These are phyloP conservation scores for Candida silvicultrix DNA, from an alignment of 805 yeast genomes.

Conservation along the genomic window DNA sequence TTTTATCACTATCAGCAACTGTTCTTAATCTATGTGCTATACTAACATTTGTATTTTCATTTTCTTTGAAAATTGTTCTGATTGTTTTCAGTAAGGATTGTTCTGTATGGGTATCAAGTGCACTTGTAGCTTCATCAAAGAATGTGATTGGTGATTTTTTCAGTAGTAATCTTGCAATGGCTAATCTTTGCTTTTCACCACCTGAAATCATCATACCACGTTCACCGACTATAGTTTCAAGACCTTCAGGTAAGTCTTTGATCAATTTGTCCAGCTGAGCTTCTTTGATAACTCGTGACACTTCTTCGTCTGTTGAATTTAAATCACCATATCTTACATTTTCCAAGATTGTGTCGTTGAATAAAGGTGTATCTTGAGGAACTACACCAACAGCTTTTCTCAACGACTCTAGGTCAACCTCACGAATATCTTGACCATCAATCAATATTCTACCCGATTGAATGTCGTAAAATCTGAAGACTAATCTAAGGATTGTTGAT, in stretches of 20 bases:
- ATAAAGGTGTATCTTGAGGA: slow-evolving; percentile 95
- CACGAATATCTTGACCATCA: slow-evolving; percentile 83
- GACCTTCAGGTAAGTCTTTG: slow-evolving; percentile 73
- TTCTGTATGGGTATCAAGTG: slow-evolving; percentile 95
- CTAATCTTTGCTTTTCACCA: slow-evolving; percentile 96
- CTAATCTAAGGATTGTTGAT: slow-evolving; percentile 77
- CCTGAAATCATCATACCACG: slow-evolving; percentile 99
- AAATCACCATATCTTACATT: slow-evolving; percentile 84
- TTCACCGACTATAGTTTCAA: slow-evolving; percentile 87
- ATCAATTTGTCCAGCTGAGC: slow-evolving; percentile 67
- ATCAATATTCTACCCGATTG: slow-evolving; percentile 68
- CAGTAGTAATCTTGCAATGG: slow-evolving; percentile 84
- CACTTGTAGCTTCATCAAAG: slow-evolving; percentile 96
- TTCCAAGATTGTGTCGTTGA: slow-evolving; percentile 84
- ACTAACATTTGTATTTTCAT: slow-evolving; percentile 68
- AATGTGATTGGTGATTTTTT: slow-evolving; percentile 86
- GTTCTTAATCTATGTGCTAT: slow-evolving; percentile 94
- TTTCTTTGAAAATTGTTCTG: slow-evolving; percentile 51
- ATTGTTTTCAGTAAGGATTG: slow-evolving; percentile 76
- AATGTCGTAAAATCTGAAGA: slow-evolving; percentile 88
- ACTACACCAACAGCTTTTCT: slow-evolving; percentile 81
- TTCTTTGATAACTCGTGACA: slow-evolving; percentile 51
- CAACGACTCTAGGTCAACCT: slow-evolving; percentile 68
- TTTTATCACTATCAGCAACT: slow-evolving; percentile 89
- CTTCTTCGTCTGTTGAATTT: slow-evolving; percentile 67